These are phyloP conservation scores for Chimonanthus salicifolius DNA, from an alignment of 164 flowering plant genomes.

Conservation along the genomic window DNA sequence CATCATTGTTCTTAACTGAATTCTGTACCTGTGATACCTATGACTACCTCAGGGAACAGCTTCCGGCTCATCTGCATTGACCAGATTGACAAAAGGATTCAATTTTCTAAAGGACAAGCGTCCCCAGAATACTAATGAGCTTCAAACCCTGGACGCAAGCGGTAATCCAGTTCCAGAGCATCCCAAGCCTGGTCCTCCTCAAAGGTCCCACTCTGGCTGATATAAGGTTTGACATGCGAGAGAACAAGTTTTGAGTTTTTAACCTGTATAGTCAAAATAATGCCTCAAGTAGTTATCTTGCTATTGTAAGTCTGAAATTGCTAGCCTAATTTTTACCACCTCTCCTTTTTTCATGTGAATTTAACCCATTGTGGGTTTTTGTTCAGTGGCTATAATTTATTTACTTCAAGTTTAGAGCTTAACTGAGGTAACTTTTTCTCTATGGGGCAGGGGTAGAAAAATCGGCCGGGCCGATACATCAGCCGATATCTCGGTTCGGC, in stretches of 20 bases:
- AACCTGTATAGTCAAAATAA: background rate
- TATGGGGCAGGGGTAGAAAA: too few relatives aligned
- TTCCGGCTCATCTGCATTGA: slow-evolving; percentile 51
- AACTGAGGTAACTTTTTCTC: too few relatives aligned
- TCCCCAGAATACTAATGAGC: slow-evolving; percentile 55
- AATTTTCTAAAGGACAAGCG: slow-evolving; percentile 76
- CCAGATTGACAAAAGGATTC: slow-evolving; percentile 64
- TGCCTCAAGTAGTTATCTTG: background rate
- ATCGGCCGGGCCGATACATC: too few relatives aligned
- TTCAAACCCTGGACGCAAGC: slow-evolving; percentile 41
- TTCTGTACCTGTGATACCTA: slow-evolving; percentile 6
- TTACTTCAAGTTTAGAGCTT: background rate
- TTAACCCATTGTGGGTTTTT: background rate
- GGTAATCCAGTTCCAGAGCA: slow-evolving; percentile 6
- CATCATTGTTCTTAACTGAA: background rate
- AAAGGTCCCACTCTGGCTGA: slow-evolving; percentile 20
- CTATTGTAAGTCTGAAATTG: background rate
- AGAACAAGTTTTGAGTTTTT: slow-evolving; percentile 1
- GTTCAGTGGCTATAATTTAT: background rate
- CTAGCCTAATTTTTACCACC: background rate
- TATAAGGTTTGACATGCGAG: background rate
- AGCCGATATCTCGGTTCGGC: too few relatives aligned
- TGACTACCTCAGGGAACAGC: slow-evolving; percentile 38
- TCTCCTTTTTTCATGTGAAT: background rate
- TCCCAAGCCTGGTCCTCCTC: slow-evolving; percentile 7